Base-by-base conservation (phyloP, 148 eudicot species). In the Spergularia bocconei region DNA sequence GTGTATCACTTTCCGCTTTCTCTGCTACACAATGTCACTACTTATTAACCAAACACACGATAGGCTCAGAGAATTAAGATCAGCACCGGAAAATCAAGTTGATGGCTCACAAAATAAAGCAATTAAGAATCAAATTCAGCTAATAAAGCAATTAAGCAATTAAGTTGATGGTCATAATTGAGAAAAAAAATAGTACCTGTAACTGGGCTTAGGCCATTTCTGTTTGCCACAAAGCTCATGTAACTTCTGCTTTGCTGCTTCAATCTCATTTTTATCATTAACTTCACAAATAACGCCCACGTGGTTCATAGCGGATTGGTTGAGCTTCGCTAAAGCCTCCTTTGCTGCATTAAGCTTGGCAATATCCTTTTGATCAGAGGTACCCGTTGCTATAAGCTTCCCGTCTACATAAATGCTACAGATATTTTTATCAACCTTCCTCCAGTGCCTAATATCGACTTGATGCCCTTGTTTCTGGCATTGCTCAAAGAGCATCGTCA, bases 401-500 rank as follows among this genome's bases (percentile, higher is more conserved):
- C 87, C 89, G 76, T 91, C 87, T 2, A 89, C 88, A 71, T 76
- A 89, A 17, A 91, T 82, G 63, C 85, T 86, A 9, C 92, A 88
- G 25, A 89, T 78, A 69, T 77, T 86, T 58, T 52, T 81, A 29
- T 84, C 86, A 21, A 63, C 82, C 67, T 80, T 74, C 71, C 89
- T 83, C 82, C 81, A 59, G 17, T 82, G 75, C 67, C 56, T 81
- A 13, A 89, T 79, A 52, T 87, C 84, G 51, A 93, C 82, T 15
- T 86, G 84, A 53, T 84, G 85, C 38, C 91, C 91, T 63, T 87
- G 88, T 80, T 89, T 91, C 50, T 92, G 96, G 77, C 93, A 90
- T 29, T 79, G 9, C 70, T 94, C 88, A 73, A 64, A 85, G 2
- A 95, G 91, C 86, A 82, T 67, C 5, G 98, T 88, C 56, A 95